A percentile compares a stretch with the other conserved stretches of the same genome.
phyloP scores from a whole-genome alignment of 176 grass and related monocot species.

The Urochloa ruziziensis region DNA sequence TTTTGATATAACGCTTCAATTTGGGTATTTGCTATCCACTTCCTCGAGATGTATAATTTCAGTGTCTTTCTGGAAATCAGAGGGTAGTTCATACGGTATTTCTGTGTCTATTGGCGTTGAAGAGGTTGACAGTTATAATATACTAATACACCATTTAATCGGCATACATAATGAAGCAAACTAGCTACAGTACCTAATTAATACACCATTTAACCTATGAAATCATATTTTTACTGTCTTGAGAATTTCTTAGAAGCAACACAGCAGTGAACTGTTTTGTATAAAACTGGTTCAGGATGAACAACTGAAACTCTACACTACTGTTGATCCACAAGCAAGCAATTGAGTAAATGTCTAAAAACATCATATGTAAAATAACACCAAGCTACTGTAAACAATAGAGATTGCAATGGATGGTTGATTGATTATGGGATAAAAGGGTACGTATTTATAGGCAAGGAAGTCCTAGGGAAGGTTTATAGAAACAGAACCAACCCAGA shows the following conservation, averaged over 20 bases:
- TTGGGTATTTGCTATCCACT: not conserved
- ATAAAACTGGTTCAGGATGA: not conserved
- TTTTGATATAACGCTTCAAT: not conserved
- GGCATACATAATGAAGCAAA: not conserved
- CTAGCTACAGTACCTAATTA: not conserved
- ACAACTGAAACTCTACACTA: not conserved
- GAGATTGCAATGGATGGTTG: too few relatives aligned
- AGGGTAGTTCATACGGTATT: not conserved
- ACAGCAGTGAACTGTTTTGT: not conserved
- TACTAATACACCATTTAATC: not conserved
- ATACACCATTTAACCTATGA: not conserved
- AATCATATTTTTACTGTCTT: not conserved
- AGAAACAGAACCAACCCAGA: too few relatives aligned
- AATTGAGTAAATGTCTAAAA: slow-evolving; percentile 6
- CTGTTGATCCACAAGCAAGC: not conserved
- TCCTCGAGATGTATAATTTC: not conserved
- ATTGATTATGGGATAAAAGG: too few relatives aligned
- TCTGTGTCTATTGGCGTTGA: not conserved
- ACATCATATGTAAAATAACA: not conserved
- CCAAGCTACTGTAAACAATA: too few relatives aligned
- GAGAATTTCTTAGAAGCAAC: not conserved
- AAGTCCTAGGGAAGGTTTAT: too few relatives aligned
- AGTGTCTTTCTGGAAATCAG: not conserved
- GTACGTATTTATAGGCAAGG: too few relatives aligned
- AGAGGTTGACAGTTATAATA: not conserved